Percentiles rank a stretch among this genome's conserved stretches.
Evolutionary conservation across 2,329 filamentous ascomycete species (phyloP).

Genomic region (Colletotrichum limetticola): DNA sequence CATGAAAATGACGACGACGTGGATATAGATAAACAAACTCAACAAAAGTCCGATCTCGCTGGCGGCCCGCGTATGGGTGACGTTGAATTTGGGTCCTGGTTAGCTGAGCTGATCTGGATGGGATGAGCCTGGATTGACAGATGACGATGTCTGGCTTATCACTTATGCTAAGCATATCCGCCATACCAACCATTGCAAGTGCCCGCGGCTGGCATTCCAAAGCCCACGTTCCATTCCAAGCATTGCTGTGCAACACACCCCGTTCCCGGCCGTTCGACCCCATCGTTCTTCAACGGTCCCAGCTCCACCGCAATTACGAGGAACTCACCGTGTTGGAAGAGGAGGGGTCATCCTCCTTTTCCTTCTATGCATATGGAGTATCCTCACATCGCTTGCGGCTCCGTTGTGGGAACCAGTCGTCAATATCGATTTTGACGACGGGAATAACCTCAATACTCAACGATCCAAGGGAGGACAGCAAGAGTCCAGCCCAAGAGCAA

Average conservation of each 20-base stretch:
- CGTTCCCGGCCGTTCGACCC: constrained; percentile 4
- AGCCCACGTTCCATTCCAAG: not conserved
- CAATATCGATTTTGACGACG: not conserved
- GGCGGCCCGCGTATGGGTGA: not conserved
- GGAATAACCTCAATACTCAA: constrained; percentile 8
- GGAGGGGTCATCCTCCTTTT: not conserved
- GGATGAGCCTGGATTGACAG: constrained; percentile 26
- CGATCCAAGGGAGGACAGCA: not conserved
- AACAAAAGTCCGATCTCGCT: not conserved
- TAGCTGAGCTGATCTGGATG: constrained; percentile 4
- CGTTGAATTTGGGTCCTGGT: constrained; percentile 28
- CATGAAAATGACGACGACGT: not conserved
- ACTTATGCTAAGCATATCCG: constrained; percentile 22
- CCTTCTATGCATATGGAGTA: not conserved
- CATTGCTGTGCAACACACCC: not conserved
- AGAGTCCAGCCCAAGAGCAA: not conserved
- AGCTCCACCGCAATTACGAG: constrained; percentile 24
- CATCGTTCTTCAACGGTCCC: constrained; percentile 29
- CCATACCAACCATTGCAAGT: not conserved
- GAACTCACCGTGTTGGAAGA: not conserved
- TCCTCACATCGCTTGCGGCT: constrained; percentile 16
- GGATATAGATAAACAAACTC: not conserved
- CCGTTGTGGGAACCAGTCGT: not conserved
- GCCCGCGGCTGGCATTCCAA: not conserved
- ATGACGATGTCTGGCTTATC: constrained; percentile 24